These are phyloP conservation scores for Microdochium nivale DNA, from an alignment of 2,329 filamentous ascomycete species.

Conservation along the genomic window DNA sequence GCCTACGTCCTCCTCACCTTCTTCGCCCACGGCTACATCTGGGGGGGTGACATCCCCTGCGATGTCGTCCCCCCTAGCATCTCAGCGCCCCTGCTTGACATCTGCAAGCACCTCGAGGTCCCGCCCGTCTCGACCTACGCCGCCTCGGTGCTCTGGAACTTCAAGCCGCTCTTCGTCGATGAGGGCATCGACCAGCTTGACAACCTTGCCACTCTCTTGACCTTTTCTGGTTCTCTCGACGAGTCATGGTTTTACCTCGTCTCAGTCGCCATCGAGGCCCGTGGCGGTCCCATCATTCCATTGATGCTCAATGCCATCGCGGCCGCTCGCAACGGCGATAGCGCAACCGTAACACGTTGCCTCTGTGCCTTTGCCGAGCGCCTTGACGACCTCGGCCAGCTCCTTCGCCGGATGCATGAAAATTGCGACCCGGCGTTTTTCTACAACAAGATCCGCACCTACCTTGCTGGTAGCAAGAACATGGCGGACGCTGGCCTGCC, in stretches of 20 bases:
- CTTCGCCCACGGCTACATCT: conserved; percentile 92
- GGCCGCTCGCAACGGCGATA: conserved; percentile 65
- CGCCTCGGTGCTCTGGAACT: conserved; percentile 91
- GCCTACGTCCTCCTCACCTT: conserved; percentile 88
- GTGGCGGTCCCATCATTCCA: conserved; percentile 77
- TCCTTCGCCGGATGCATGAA: conserved; percentile 89
- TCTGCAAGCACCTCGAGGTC: conserved; percentile 73
- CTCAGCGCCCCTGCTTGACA: conserved; percentile 70
- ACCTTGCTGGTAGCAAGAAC: conserved; percentile 92
- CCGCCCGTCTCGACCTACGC: conserved; percentile 93
- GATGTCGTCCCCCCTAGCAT: conserved; percentile 74
- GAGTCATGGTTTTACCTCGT: conserved; percentile 99
- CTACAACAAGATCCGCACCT: conserved; percentile 92
- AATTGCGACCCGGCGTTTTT: conserved; percentile 91
- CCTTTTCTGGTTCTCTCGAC: conserved; percentile 88
- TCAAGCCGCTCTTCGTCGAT: conserved; percentile 78
- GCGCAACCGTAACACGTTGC: conserved; percentile 62
- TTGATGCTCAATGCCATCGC: conserved; percentile 83
- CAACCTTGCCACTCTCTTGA: conserved; percentile 80
- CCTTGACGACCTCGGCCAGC: conserved; percentile 70
- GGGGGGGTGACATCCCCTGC: conserved; percentile 78
- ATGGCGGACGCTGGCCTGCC: conserved; percentile 93
- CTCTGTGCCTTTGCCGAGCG: conserved; percentile 79
- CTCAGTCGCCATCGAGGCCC: conserved; percentile 90
- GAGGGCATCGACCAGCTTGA: conserved; percentile 76